A percentile compares a stretch with the other conserved stretches of the same genome.
These are phyloP conservation scores for Alternaria hordeiaustralica DNA, from an alignment of 2,329 filamentous ascomycete species.

Conservation along the genomic window DNA sequence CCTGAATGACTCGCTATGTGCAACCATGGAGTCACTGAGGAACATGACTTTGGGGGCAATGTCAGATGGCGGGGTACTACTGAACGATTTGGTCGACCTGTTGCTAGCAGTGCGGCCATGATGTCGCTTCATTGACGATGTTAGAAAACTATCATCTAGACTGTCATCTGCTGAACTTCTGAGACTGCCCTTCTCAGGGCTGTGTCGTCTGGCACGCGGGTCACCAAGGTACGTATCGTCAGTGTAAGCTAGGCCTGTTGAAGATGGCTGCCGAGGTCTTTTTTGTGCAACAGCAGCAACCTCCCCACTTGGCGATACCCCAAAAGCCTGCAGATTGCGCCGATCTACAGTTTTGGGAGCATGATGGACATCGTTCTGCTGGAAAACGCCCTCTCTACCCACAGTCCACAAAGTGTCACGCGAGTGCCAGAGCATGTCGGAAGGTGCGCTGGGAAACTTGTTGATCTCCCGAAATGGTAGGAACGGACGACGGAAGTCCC, in stretches of 20 bases:
- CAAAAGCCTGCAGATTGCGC: slow-evolving; percentile 62
- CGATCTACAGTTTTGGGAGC: slow-evolving; percentile 65
- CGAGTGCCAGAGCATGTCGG: slow-evolving; percentile 69
- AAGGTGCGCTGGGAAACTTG: slow-evolving; percentile 61
- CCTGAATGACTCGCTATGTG: slow-evolving; percentile 48
- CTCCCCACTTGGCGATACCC: slow-evolving; percentile 64
- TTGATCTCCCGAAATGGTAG: slow-evolving; percentile 68
- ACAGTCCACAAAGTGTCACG: slow-evolving; percentile 71
- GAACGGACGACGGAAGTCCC: slow-evolving; percentile 68
- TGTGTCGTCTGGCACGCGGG: slow-evolving; percentile 52
- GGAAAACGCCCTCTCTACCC: slow-evolving; percentile 65
- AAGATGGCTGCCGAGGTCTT: slow-evolving; percentile 53
- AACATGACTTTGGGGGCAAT: slow-evolving; percentile 57
- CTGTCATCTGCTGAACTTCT: slow-evolving; percentile 64
- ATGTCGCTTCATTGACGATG: slow-evolving; percentile 55
- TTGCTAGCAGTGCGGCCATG: slow-evolving; percentile 55
- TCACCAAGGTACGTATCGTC: slow-evolving; percentile 49
- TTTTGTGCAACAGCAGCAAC: slow-evolving; percentile 62
- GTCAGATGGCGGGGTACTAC: slow-evolving; percentile 60
- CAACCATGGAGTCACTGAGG: slow-evolving; percentile 58
- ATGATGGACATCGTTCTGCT: slow-evolving; percentile 68
- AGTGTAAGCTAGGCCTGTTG: slow-evolving; percentile 50
- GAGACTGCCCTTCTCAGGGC: slow-evolving; percentile 55
- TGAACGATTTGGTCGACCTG: slow-evolving; percentile 60
- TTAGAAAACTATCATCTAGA: slow-evolving; percentile 62